These are phyloP conservation scores for Coemansia erecta DNA, from an alignment of 192 early-diverging fungal genomes.

Conservation along the genomic window DNA sequence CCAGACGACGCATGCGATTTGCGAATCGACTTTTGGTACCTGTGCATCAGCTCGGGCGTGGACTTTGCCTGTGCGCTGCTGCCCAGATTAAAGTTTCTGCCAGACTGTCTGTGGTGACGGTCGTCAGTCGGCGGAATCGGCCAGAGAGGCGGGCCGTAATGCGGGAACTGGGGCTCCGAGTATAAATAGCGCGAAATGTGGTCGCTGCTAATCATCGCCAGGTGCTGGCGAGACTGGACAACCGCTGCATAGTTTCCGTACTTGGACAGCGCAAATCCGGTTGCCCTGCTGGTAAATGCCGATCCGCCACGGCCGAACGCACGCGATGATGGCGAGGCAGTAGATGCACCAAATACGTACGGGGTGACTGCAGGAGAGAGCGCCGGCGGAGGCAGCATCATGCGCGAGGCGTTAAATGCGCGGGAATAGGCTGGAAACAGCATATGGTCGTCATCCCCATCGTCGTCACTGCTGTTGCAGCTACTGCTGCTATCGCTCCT, in stretches of 20 bases:
- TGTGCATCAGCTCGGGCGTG: slow-evolving; percentile 44
- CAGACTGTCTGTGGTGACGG: background rate
- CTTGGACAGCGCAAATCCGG: slow-evolving; percentile 34
- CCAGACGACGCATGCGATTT: slow-evolving; percentile 10
- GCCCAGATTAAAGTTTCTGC: slow-evolving; percentile 2
- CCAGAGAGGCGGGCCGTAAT: slow-evolving; percentile 17
- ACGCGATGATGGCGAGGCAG: background rate
- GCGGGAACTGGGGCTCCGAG: slow-evolving; percentile 40
- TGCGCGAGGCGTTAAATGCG: slow-evolving; percentile 16
- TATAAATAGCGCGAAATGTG: slow-evolving; percentile 21
- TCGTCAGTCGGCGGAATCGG: slow-evolving; percentile 11
- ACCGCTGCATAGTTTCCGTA: slow-evolving; percentile 44
- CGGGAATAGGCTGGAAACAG: slow-evolving; percentile 23
- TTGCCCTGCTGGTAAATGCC: background rate
- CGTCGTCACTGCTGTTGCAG: slow-evolving; percentile 2
- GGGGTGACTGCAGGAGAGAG: slow-evolving; percentile 30
- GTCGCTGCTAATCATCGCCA: slow-evolving; percentile 28
- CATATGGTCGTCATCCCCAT: slow-evolving; percentile 2
- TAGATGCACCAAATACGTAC: slow-evolving; percentile 21
- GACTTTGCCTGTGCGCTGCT: slow-evolving; percentile 35
- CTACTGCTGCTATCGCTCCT: background rate
- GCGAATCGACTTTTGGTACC: slow-evolving; percentile 9
- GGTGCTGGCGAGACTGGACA: slow-evolving; percentile 37
- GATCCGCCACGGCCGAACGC: background rate
- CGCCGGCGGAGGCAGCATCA: slow-evolving; percentile 18